A percentile compares a stretch with the other conserved stretches of the same genome.
Conservation (phyloP, 2,329 filamentous ascomycete genomes). For the Chlorencoelia australis region DNA sequence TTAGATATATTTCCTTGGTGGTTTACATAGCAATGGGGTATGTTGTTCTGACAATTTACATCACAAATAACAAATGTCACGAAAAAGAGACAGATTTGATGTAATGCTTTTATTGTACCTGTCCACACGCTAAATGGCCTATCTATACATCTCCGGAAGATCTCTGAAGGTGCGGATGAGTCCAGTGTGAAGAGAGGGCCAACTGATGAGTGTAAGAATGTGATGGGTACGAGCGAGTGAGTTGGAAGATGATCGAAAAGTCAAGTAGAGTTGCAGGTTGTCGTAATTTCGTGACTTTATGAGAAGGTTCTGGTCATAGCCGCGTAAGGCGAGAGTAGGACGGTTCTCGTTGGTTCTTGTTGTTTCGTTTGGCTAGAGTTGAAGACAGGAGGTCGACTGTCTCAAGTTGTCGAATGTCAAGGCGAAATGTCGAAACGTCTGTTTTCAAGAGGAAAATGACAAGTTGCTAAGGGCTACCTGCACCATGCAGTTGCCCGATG, state of each 20-base stretch:
- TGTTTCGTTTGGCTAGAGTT: constrained; percentile 26
- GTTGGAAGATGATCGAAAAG: constrained; percentile 15
- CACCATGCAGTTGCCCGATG: constrained; percentile 24
- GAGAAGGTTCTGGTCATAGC: constrained; percentile 27
- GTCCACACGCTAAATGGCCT: constrained; percentile 16
- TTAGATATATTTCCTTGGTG: neutral
- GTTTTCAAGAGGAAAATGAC: constrained; percentile 24
- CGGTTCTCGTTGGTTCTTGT: constrained; percentile 29
- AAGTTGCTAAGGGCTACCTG: constrained; percentile 20
- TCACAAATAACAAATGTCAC: too few relatives aligned
- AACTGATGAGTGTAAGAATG: constrained; percentile 16
- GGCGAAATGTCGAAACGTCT: constrained; percentile 28
- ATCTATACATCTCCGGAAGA: constrained; percentile 20
- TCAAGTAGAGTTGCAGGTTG: constrained; percentile 12
- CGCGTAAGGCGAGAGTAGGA: constrained; percentile 30
- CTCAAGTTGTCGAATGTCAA: constrained; percentile 27
- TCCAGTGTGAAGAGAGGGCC: constrained; percentile 11
- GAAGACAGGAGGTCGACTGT: constrained; percentile 29
- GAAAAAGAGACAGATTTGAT: too few relatives aligned
- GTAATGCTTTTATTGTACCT: constrained; percentile 7
- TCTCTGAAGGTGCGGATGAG: constrained; percentile 16
- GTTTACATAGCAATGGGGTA: too few relatives aligned
- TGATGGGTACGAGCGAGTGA: constrained; percentile 21
- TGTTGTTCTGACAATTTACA: too few relatives aligned
- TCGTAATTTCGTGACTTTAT: constrained; percentile 26